Evolutionary conservation across 148 eudicot genomes (phyloP).

Genomic region (Chenopodium suecicum): DNA sequence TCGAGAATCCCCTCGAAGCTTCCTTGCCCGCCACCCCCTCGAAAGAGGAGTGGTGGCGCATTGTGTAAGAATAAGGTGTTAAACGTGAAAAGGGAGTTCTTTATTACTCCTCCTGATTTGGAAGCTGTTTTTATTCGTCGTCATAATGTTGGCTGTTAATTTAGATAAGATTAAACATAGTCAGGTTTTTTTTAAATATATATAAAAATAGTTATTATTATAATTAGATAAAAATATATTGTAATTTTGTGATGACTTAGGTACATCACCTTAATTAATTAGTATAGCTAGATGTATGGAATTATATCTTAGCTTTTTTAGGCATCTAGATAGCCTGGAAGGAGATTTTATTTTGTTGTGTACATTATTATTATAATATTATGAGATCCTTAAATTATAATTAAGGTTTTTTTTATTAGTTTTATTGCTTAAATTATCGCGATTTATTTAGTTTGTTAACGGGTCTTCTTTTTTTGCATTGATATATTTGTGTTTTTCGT

Average conservation of each 20-base stretch:
- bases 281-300: background rate
- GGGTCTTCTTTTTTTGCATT: background rate
- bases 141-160: slow-evolving; percentile 21
- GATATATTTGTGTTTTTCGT: no score
- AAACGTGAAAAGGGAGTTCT: slow-evolving; percentile 27
- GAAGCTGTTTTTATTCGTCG: slow-evolving; percentile 34
- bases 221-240: no score
- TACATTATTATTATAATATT: slow-evolving; percentile 10
- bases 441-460: no score
- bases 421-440: background rate
- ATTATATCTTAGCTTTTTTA: background rate
- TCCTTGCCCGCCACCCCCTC: slow-evolving; percentile 33
- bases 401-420: background rate
- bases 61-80: background rate
- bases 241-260: background rate
- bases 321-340: background rate
- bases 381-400: background rate
- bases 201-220: no score
- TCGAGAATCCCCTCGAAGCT: slow-evolving; percentile 29
- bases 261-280: background rate
- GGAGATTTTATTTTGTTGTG: background rate
- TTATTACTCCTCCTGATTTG: slow-evolving; percentile 33
- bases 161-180: background rate
- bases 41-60: slow-evolving; percentile 14
- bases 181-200: background rate